Evolutionary conservation across 108 stramenopile genomes (phyloP).

Genomic region (Skeletonema tropicum): DNA sequence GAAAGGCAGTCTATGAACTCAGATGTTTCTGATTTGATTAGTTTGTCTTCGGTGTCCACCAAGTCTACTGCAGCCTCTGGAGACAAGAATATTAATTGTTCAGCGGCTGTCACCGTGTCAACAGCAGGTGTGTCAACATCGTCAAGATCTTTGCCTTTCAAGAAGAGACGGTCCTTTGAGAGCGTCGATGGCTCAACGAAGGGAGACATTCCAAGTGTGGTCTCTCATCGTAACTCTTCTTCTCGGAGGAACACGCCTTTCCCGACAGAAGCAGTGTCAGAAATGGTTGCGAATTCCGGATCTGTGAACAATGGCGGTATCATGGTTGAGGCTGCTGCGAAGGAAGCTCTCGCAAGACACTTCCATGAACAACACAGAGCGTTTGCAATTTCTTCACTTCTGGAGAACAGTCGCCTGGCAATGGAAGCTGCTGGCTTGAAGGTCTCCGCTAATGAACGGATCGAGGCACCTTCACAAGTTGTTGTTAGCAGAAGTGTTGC

Average conservation of each 20-base stretch:
- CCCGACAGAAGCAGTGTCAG: constrained; percentile 5
- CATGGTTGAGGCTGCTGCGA: constrained; percentile 48
- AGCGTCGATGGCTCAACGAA: not conserved
- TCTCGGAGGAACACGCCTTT: not conserved
- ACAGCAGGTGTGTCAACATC: constrained; percentile 16
- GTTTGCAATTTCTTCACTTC: constrained; percentile 33
- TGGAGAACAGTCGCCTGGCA: constrained; percentile 40
- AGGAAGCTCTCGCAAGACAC: constrained; percentile 47
- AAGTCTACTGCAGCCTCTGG: constrained; percentile 23
- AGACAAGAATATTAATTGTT: constrained; percentile 10
- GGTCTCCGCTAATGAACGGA: not conserved
- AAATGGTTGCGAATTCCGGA: constrained; percentile 19
- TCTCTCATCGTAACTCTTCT: constrained; percentile 17
- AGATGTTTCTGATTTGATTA: constrained; percentile 11
- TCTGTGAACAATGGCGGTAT: constrained; percentile 12
- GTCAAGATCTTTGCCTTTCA: constrained; percentile 35
- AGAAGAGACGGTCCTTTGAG: constrained; percentile 31
- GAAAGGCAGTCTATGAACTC: constrained; percentile 2
- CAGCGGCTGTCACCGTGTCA: constrained; percentile 39
- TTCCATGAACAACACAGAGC: constrained; percentile 40
- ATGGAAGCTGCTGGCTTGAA: constrained; percentile 38
- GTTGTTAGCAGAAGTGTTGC: not conserved
- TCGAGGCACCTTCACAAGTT: not conserved
- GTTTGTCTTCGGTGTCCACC: constrained; percentile 37
- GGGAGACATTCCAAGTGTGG: constrained; percentile 28